Evolutionary conservation across 2,329 filamentous ascomycete species (phyloP), one percentile per base, ranked within the genome.

Genomic region (Seiridium unicorne): DNA sequence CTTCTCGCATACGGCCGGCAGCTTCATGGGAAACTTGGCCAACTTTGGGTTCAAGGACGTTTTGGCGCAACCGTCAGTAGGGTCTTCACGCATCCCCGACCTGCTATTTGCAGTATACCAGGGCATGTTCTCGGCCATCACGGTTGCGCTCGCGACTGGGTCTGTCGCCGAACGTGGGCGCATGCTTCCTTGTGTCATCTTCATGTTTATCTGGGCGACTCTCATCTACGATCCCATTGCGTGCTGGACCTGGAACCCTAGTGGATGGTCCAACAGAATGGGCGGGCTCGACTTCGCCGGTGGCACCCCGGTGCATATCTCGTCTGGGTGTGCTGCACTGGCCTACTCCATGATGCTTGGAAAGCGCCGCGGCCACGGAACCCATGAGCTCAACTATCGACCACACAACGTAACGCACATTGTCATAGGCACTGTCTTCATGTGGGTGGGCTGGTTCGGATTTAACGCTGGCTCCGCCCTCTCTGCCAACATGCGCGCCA

Each of bases 371-470:
- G 92, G 92, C 31, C 91, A 96, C 73, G 91, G 91, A 55, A 96
- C 92, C 35, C 89, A 93, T 71, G 91, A 94, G 74, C 82, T 96
- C 68, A 96, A 96, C 78, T 96, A 94, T 76, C 89, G 93, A 55
- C 93, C 93, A 8, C 93, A 97, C 79, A 96, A 96, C 69, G 92
- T 96, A 51, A 95, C 92, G 3, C 91, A 96, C 73, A 93, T 97
- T 66, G 92, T 96, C 57, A 90, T 96, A 59, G 93, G 93, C 36
- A 96, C 93, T 3, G 92, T 96, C 51, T 96, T 97, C 77, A 87
- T 97, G 13, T 97, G 93, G 92, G 90, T 96, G 13, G 93, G 93
- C 58, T 97, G 92, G 93, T 96, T 96, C 70, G 93, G 93, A 53
- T 97, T 97, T 86, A 97, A 96, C 69, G 92, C 91, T 55, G 92